These are phyloP conservation scores for Fusarium secorum DNA, from an alignment of 2,329 filamentous ascomycete species.

Conservation along the genomic window DNA sequence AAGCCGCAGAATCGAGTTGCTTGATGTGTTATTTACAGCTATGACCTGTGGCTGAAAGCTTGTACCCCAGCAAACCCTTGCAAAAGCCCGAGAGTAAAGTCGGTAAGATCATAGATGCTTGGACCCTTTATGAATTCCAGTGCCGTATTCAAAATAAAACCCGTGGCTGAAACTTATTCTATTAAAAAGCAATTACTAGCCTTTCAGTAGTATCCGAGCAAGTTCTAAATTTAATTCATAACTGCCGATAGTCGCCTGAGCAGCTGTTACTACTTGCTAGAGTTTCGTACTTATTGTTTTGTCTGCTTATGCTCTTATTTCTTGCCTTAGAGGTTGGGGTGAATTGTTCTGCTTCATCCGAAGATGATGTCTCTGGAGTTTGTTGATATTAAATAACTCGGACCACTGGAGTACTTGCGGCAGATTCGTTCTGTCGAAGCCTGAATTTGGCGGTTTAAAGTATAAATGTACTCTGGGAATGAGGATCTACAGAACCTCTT, in stretches of 20 bases:
- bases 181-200: not conserved
- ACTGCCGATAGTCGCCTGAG: not conserved
- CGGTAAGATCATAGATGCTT: not conserved
- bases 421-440: rapidly evolving
- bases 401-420: rapidly evolving
- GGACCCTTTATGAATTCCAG: not conserved
- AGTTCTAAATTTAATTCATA: not conserved
- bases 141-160: not conserved
- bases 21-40: not conserved
- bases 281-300: not conserved
- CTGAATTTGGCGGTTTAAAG: not conserved
- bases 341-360: not conserved
- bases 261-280: not conserved
- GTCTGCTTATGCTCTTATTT: too few relatives aligned
- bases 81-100: not conserved
- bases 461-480: not conserved
- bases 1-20: not conserved
- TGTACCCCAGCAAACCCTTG: not conserved
- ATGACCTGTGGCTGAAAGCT: not conserved
- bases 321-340: too few relatives aligned
- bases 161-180: not conserved
- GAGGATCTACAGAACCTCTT: not conserved
- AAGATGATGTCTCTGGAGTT: not conserved
- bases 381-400: not conserved
- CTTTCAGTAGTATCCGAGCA: too few relatives aligned